A percentile compares a stretch with the other conserved stretches of the same genome.
phyloP scores from a whole-genome alignment of 1,284 basidiomycete genomes.

The Boletellus deceptivus region DNA sequence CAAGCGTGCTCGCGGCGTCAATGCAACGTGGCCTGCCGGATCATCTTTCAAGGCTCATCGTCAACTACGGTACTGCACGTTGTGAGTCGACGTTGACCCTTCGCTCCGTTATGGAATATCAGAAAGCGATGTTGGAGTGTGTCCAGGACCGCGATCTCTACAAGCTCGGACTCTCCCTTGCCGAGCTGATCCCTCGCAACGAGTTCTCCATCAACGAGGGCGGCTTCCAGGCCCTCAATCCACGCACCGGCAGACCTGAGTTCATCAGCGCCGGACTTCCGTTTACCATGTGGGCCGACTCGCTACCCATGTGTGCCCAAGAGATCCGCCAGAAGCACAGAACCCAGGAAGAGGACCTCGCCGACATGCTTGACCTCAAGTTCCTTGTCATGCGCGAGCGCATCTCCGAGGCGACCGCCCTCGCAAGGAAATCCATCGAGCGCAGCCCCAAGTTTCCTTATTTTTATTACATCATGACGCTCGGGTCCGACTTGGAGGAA shows the following conservation, averaged over 20 bases:
- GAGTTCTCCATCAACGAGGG: conserved; percentile 61
- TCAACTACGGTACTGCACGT: conserved; percentile 45
- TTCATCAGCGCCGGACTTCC: conserved; percentile 48
- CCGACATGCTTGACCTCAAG: conserved; percentile 63
- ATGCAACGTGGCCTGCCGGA: conserved; percentile 42
- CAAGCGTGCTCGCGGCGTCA: conserved; percentile 39
- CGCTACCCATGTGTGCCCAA: conserved; percentile 53
- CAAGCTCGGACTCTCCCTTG: conserved; percentile 47
- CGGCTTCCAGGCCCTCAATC: conserved; percentile 45
- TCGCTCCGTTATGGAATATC: conserved; percentile 41
- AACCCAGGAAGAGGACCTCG: conserved; percentile 42
- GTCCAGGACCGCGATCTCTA: conserved; percentile 49
- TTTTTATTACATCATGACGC: conserved; percentile 54
- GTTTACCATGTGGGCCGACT: conserved; percentile 55
- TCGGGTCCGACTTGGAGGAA: conserved; percentile 37
- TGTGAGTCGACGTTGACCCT: conserved; percentile 48
- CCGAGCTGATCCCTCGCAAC: conserved; percentile 49
- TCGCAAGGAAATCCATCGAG: conserved; percentile 44
- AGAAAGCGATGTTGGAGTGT: conserved; percentile 49
- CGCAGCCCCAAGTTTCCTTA: conserved; percentile 56
- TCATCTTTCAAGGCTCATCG: conserved; percentile 45
- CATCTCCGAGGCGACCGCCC: conserved; percentile 42
- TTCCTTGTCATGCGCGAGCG: conserved; percentile 46
- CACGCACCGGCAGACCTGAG: conserved; percentile 40
- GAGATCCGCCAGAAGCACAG: conserved; percentile 46